Conservation (phyloP, 192 early-diverging fungal genomes). For the Jimgerdemannia flammicorona region DNA sequence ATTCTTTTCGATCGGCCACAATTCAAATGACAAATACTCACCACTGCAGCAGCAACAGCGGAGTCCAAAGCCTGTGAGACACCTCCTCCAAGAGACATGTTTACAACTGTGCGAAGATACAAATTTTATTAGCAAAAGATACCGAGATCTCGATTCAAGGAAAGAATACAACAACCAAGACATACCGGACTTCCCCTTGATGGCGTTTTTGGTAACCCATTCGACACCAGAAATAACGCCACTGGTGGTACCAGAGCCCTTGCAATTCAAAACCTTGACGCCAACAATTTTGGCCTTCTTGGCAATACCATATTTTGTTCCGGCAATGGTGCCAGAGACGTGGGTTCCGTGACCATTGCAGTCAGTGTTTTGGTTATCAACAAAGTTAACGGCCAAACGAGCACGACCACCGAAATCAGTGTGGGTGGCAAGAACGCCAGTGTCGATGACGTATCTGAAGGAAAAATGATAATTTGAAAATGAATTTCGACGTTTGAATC, state of each 20-base stretch:
- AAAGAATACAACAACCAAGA: too few relatives aligned
- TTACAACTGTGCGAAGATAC: too few relatives aligned
- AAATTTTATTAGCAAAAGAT: too few relatives aligned
- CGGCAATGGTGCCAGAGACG: constrained; percentile 85
- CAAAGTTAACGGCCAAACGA: too few relatives aligned
- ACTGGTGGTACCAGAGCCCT: constrained; percentile 83
- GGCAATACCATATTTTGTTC: constrained; percentile 81
- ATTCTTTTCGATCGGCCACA: not conserved
- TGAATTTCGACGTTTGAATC: too few relatives aligned
- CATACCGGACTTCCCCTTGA: constrained; percentile 76
- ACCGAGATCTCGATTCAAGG: too few relatives aligned
- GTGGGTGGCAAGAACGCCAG: too few relatives aligned
- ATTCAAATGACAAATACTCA: not conserved
- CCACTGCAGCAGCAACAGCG: constrained; percentile 58
- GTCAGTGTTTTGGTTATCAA: constrained; percentile 23
- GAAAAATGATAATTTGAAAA: too few relatives aligned
- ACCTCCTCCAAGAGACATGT: constrained; percentile 92
- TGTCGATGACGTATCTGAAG: too few relatives aligned
- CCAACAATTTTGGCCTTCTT: constrained; percentile 83
- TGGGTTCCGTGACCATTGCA: constrained; percentile 86
- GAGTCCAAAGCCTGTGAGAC: constrained; percentile 73
- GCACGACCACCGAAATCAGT: too few relatives aligned
- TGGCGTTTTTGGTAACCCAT: constrained; percentile 49
- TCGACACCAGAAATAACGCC: constrained; percentile 80
- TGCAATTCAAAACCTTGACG: constrained; percentile 89